Base-by-base conservation (phyloP, 768 basidiomycete genomes). In the Rhizopogon vinicolor region DNA sequence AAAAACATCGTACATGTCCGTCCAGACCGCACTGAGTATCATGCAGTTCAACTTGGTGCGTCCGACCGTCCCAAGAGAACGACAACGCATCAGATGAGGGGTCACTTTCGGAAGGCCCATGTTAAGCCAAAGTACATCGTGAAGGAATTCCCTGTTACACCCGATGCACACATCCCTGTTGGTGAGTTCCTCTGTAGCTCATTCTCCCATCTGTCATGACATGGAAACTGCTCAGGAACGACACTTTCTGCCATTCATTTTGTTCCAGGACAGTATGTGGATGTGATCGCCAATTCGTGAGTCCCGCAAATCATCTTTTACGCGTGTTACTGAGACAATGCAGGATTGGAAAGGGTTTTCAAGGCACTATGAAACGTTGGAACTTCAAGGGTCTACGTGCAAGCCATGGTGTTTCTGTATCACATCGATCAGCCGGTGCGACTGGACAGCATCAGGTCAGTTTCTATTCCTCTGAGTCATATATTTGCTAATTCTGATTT, bases 261-360 rank as follows among this genome's bases (percentile, higher is more conserved):
- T 63, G 97, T 98, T 7, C 97, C 97, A 0, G 97, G 97, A 0
- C 97, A 99, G 68, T 93, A 79, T 65, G 92, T 98, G 12, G 96
- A 98, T 69, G 89, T 94, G 6, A 78, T 90, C 58, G 90, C 89
- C 7, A 90, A 89, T 60, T 92, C 91, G 96, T 98, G 65, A 62
- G 91, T 82, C 25, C 37, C 9, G 46, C 53, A 25, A n/a, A n/a
- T 52, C 10, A 28, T 35, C 10, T 43, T 50, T 57, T 33, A 16
- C 25, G 31, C 37, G 16, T 19, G 35, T 46, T 16, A 42, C 61
- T 66, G 13, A 64, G 31, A 10, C 25, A 25, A 22, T n/a, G 41
- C 54, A 99, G 95, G 3, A 90, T 96, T 55, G 97, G 97, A 22
- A 98, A 98, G 73, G 97, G 97, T 7, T 98, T 95, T 72, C 90